These are phyloP conservation scores for Malassezia furfur DNA, from an alignment of 1,284 basidiomycete genomes.

Conservation along the genomic window DNA sequence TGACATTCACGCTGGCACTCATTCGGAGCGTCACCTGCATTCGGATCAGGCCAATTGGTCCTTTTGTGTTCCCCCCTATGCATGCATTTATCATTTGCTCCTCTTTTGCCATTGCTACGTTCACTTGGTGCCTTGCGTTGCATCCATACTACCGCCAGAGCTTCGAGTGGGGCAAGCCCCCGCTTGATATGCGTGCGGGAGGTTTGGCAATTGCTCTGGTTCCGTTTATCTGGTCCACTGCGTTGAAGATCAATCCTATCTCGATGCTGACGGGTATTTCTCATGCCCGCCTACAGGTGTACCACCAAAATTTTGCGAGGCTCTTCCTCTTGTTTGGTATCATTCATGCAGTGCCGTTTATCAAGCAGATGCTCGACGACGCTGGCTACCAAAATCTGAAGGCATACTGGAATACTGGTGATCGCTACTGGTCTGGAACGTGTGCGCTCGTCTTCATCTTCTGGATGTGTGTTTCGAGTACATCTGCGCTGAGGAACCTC, in stretches of 20 bases:
- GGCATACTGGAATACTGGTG: slow-evolving; percentile 17
- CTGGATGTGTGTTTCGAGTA: too few species aligned
- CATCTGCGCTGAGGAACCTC: neutral
- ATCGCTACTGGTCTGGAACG: slow-evolving; percentile 32
- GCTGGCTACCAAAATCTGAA: slow-evolving; percentile 23
- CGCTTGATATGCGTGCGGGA: slow-evolving; percentile 32
- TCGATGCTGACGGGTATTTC: slow-evolving; percentile 31
- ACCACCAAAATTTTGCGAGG: slow-evolving; percentile 37
- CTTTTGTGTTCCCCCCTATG: neutral
- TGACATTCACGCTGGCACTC: neutral
- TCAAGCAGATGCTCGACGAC: slow-evolving; percentile 28
- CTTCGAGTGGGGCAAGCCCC: slow-evolving; percentile 29
- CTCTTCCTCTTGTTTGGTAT: slow-evolving; percentile 36
- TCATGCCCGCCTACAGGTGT: slow-evolving; percentile 38
- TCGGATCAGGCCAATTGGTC: neutral
- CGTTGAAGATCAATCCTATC: slow-evolving; percentile 39
- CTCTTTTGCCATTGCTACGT: slow-evolving; percentile 5
- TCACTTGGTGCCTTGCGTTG: slow-evolving; percentile 25
- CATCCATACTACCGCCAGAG: slow-evolving; percentile 31
- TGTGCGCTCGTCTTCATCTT: slow-evolving; percentile 25
- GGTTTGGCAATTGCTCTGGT: slow-evolving; percentile 35
- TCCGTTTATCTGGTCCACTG: slow-evolving; percentile 34
- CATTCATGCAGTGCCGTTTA: slow-evolving; percentile 38
- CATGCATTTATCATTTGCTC: neutral
- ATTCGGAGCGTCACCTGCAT: neutral